Evolutionary conservation across 2,329 filamentous ascomycete genomes (phyloP), one percentile per base, ranked within the genome.

Genomic region (Emmonsiellopsis sp.): DNA sequence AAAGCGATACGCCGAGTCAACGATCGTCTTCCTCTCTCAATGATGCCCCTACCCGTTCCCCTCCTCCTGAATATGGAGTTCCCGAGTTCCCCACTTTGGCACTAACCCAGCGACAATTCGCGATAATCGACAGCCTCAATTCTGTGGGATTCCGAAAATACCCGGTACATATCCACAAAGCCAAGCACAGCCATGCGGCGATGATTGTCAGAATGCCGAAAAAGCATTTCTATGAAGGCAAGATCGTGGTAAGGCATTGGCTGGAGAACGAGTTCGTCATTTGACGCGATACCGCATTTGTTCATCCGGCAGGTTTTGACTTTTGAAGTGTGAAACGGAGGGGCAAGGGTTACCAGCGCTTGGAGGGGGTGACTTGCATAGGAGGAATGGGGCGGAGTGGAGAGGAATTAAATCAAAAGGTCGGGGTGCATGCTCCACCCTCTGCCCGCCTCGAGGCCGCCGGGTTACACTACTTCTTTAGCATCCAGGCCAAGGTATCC

Each of bases 131-230:
- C 32, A 81, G 83, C 8, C 74, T 97, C 48, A 83, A 97, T 58
- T 67, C 73, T 4, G 72, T 84, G 0, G 79, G 80, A 2, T 79
- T 81, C 64, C 75, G 70, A 43, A 83, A 82, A 61, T 81, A 78
- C 59, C 78, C 78, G 0, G 79, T 76, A 8, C 69, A 73, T 55
- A 76, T 76, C 54, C 73, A 75, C 54, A 86, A 90, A 5, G 79
- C 83, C 52, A 73, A 77, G n/a, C 89, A 95, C 66, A 88, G 82
- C 55, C 92, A 97, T 69, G 92, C 91, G 0, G 91, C 91, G 2
- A 95, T 97, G 47, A 88, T 97, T 58, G 84, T 94, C 37, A 80
- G 92, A 38, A 81, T 76, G 57, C 69, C 68, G 54, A 81, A 86
- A 40, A 84, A 82, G 65, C 73, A 78, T 50, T 94, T 90, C 62